These are phyloP conservation scores for Neurospora sp. DNA, from an alignment of 495 filamentous ascomycete species.

Conservation along the genomic window DNA sequence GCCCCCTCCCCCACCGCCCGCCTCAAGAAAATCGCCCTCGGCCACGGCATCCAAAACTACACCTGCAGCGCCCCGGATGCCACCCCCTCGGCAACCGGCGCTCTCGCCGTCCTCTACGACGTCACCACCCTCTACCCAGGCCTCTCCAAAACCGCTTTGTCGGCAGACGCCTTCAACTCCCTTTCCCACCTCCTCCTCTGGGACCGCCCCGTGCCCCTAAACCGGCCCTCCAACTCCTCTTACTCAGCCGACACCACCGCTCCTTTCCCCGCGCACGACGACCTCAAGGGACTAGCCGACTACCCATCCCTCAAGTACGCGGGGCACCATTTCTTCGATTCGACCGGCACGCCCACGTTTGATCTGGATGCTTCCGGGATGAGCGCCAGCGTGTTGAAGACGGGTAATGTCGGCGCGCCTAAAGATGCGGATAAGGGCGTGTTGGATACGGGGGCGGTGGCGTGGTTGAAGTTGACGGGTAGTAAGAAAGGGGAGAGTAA, in stretches of 20 bases:
- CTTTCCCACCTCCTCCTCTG: slow-evolving; percentile 26
- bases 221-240: slow-evolving; percentile 22
- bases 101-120: slow-evolving; percentile 60
- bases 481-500: slow-evolving; percentile 31
- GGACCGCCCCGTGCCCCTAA: slow-evolving; percentile 25
- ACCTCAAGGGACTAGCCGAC: slow-evolving; percentile 18
- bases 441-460: slow-evolving; percentile 42
- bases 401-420: slow-evolving; percentile 43
- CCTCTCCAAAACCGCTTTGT: slow-evolving; percentile 17
- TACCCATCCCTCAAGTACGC: slow-evolving; percentile 27
- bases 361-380: slow-evolving; percentile 32
- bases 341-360: slow-evolving; percentile 43
- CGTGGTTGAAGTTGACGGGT: slow-evolving; percentile 53
- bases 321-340: slow-evolving; percentile 60
- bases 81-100: slow-evolving; percentile 40
- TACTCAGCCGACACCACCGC: slow-evolving; percentile 24
- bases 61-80: slow-evolving; percentile 37
- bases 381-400: slow-evolving; percentile 35
- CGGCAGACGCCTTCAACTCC: slow-evolving; percentile 14
- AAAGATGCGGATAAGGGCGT: slow-evolving; percentile 32
- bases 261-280: slow-evolving; percentile 31
- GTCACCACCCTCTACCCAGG: slow-evolving; percentile 39
- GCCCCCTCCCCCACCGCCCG: slow-evolving; percentile 33
- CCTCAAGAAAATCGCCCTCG: slow-evolving; percentile 55
- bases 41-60: slow-evolving; percentile 73